A percentile compares a stretch with the other conserved stretches of the same genome.
Evolutionary conservation across 768 basidiomycete genomes (phyloP).

Genomic region (Lentinula guzmanii): DNA sequence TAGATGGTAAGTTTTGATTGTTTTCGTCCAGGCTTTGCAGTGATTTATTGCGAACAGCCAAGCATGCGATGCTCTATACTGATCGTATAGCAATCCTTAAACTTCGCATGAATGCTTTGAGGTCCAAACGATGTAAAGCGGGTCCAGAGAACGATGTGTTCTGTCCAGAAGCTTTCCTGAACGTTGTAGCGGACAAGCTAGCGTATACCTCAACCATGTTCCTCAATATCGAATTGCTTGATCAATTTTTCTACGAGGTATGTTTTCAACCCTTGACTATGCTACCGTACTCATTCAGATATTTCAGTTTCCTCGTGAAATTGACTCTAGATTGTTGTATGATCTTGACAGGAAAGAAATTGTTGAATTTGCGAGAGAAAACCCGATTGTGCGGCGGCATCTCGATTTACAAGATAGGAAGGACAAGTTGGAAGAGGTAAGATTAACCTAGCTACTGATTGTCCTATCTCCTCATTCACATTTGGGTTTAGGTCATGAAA

Average conservation of each 20-base stretch:
- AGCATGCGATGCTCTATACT: constrained; percentile 84
- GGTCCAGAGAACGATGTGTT: constrained; percentile 87
- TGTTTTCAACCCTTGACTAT: constrained; percentile 12
- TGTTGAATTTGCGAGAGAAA: constrained; percentile 89
- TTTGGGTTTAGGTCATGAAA: constrained; percentile 72
- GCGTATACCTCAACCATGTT: constrained; percentile 97
- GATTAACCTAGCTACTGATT: constrained; percentile 1
- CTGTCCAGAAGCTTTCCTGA: constrained; percentile 96
- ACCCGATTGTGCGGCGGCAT: constrained; percentile 81
- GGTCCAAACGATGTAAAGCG: constrained; percentile 80
- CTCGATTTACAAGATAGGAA: constrained; percentile 94
- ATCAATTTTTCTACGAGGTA: constrained; percentile 98
- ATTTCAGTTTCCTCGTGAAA: constrained; percentile 91
- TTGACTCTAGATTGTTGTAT: constrained; percentile 89
- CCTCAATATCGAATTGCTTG: constrained; percentile 96
- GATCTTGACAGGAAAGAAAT: constrained; percentile 91
- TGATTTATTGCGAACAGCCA: constrained; percentile 46
- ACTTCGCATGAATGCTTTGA: constrained; percentile 79
- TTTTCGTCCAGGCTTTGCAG: constrained; percentile 17
- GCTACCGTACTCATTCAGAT: neutral
- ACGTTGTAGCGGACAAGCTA: constrained; percentile 94
- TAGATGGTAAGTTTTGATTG: constrained; percentile 62
- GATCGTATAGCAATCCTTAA: constrained; percentile 82
- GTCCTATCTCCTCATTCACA: neutral
- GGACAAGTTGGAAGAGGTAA: constrained; percentile 92